Percentiles rank a stretch among this genome's conserved stretches.
Evolutionary conservation across 2,329 filamentous ascomycete species (phyloP).

Genomic region (Aspergillus brasiliensis): DNA sequence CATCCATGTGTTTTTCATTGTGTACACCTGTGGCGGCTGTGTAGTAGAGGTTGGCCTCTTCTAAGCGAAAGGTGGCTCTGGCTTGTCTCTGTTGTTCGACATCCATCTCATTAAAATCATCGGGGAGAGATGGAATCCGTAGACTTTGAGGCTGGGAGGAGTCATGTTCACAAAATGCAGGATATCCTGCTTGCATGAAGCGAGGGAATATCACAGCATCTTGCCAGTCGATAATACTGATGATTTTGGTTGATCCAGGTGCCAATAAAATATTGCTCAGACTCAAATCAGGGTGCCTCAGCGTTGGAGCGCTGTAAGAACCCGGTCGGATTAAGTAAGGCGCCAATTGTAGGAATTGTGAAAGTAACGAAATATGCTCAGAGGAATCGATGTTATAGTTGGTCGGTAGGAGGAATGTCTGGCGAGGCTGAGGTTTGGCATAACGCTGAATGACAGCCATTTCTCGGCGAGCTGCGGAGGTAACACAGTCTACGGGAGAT

Average conservation of each 20-base stretch:
- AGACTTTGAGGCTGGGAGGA: conserved; percentile 26
- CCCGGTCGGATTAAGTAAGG: conserved; percentile 19
- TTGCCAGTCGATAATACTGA: conserved; percentile 33
- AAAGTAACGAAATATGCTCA: conserved; percentile 28
- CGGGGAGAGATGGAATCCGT: conserved; percentile 26
- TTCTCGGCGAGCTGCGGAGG: conserved; percentile 30
- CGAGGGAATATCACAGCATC: conserved; percentile 28
- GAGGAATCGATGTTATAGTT: conserved; percentile 24
- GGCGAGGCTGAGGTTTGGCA: conserved; percentile 28
- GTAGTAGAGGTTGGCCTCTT: conserved; percentile 34
- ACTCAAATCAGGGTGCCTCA: conserved; percentile 33
- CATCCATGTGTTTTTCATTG: conserved; percentile 25
- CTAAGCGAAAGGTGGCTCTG: conserved; percentile 22
- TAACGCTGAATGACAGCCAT: conserved; percentile 22
- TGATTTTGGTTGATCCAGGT: conserved; percentile 28
- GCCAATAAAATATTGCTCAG: conserved; percentile 29
- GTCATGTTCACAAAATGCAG: conserved; percentile 30
- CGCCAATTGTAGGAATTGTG: conserved; percentile 26
- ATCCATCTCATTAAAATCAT: conserved; percentile 25
- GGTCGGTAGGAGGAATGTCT: conserved; percentile 31
- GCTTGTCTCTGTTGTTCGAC: conserved; percentile 24
- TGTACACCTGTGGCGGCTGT: conserved; percentile 30
- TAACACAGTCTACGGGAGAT: conserved; percentile 24
- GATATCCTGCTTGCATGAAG: conserved; percentile 32
- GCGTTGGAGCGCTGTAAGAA: conserved; percentile 20